Base-by-base conservation (phyloP, 805 yeast genomes). In the Monosporozyma servazzii region DNA sequence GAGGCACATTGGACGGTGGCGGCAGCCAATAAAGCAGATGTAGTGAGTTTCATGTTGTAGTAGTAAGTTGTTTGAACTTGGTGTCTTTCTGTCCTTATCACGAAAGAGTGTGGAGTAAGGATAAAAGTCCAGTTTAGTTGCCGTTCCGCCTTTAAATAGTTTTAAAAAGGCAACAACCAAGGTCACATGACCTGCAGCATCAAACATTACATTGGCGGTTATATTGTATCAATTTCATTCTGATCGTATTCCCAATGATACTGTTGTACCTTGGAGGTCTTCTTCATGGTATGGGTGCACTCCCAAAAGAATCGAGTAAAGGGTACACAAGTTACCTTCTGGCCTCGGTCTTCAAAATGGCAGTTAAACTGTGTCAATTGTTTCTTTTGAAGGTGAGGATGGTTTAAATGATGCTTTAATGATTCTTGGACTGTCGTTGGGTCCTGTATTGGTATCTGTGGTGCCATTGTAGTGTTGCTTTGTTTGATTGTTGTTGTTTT, bases 1-100 rank as follows among this genome's bases (percentile, higher is more conserved):
- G 71, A 65, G 29, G 78, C 76, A 7, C 71, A 58, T 27, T 74
- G 54, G 44, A 69, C 69, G 48, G 72, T 57, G 31, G 69, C 71
- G 25, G 73, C 66, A 7, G 66, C 55, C 37, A 73, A 65, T 10
- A 71, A 54, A 30, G 61, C 53, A 43, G 65, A 58, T 21, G 41
- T 50, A 41, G 56, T 54, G 21, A 60, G 49, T 52, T 55, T 64
- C 65, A 60, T 62, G 10, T 15, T 29, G 33, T 21, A 18, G 25
- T 11, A 45, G 47, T 31, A 33, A 15, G 37, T 33, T n/a, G 37
- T 33, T 10, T 25, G 5, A 29, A 5, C 25, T 30, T 42, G 37
- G 18, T 30, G 29, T 48, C 11, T 23, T 48, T 33, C 11, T 7
- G 20, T 6, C 13, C 39, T 18, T n/a, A 8, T 18, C 20, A 31